Base-by-base conservation (phyloP, 2,329 filamentous ascomycete species). In the Monosporascus sp. region DNA sequence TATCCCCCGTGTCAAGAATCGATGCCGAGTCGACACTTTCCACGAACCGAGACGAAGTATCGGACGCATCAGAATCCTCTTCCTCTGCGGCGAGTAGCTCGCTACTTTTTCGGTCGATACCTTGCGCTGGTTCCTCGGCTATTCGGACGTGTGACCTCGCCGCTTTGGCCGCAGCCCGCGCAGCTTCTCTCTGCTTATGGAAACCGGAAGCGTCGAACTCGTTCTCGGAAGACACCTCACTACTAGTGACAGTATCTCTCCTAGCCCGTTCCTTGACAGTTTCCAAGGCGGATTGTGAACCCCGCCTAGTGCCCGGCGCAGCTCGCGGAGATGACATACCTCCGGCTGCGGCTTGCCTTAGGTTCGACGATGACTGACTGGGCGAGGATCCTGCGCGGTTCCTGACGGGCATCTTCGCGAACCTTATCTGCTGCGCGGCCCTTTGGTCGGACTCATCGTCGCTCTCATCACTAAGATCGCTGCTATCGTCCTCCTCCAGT, bases 371-470 rank as follows among this genome's bases (percentile, higher is more conserved):
- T 35, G 80, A 82, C 59, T 90, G 85, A 38, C 89, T 85, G 3
- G 93, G 93, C 47, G 93, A 97, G 1, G 92, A 97, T 11, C 90
- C 93, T 25, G 92, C 89, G 52, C 93, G 85, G 60, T 84, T 85
- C 31, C 92, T 83, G 44, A 96, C 81, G 1, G 94, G 93, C 89
- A 97, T 93, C 72, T 97, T 97, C 48, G 88, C 85, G 70, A 99
- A 99, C 66, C 93, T 92, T 68, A 97, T 96, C 68, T 95, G 90
- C 67, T 95, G 90, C 2, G 88, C 87, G 45, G 89, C 87, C 51
- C 88, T 71, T 56, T 84, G 80, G 52, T 90, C 87, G 1, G 81
- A 77, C 50, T 91, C 88, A 24, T 92, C 88, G 49, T 94, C 89
- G 62, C 88, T 93, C 60, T 93, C 88, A 63, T 94, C 89, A 66